Evolutionary conservation across 2,329 filamentous ascomycete species (phyloP), one percentile per base, ranked within the genome.

Genomic region (Torrubiellomyces zombiae): DNA sequence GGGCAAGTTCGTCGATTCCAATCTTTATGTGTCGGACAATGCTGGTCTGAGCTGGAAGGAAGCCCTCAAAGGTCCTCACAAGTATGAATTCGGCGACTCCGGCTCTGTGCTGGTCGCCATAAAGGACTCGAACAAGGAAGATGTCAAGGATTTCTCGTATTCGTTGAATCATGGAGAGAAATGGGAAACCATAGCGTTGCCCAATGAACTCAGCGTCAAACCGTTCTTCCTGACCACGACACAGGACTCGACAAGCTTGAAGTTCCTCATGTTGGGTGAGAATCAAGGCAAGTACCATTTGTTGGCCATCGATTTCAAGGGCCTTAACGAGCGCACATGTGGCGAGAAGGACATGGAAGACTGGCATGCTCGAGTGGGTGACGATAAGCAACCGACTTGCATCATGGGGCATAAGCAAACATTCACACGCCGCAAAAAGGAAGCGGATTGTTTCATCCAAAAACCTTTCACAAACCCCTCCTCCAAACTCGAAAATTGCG

Each of bases 321-420:
- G 69, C 7, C 58, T 95, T 32, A 72, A 91, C 36, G 75, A 89
- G 50, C 62, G 67, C 16, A 79, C 79, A 30, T 98, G 91, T 53
- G 65, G 63, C 26, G 63, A 75, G 19, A 59, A 68, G 18, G 81
- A 92, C 38, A 76, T 94, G 51, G 83, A 94, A 43, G 66, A 75
- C 26, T 98, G 89, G 89, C 70, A 71, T 35, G 89, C 89, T 14
- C 73, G 85, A 10, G 63, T 79, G 18, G 76, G 92, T 43, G 67
- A 77, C 16, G 67, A 93, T 13, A 77, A 77, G 16, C 67, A 92
- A 25, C 67, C 85, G 3, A 80, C 74, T 25, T 98, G 89, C 47
- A 60, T 98, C 36, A 95, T 98, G 86, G 89, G 89, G 12, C 85
- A 93, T 47, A 92, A 75, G 41, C 86, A 95, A 45, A 81, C 68